Percentiles rank a stretch among this genome's conserved stretches.
Evolutionary conservation across 208 protist species (phyloP).

Genomic region (Acanthamoeba lenticulata): DNA sequence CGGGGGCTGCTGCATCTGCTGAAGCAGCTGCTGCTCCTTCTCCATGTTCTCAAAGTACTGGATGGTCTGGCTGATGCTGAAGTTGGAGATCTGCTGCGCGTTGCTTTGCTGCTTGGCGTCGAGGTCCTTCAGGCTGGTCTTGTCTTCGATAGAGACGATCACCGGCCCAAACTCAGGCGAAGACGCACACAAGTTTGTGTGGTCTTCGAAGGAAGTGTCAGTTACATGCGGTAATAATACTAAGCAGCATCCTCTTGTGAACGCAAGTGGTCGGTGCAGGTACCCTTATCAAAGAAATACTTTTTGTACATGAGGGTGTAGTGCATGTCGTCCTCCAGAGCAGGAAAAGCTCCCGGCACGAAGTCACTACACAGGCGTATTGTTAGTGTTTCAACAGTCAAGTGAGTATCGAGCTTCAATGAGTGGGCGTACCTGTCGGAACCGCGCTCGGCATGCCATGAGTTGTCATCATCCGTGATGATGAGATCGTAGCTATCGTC

Average conservation of each 20-base stretch:
- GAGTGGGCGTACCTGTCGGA: background rate
- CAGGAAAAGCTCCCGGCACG: background rate
- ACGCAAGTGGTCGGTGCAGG: no score
- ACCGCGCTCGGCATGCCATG: conserved; percentile 16
- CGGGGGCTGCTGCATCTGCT: background rate
- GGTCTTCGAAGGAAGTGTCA: background rate
- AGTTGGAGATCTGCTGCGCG: background rate
- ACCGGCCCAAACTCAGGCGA: background rate
- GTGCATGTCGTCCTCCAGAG: conserved; percentile 47
- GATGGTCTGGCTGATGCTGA: conserved; percentile 49
- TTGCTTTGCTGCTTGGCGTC: background rate
- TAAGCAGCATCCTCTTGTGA: no score
- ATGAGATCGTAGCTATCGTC: background rate
- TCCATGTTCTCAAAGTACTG: conserved; percentile 38
- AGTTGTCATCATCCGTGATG: background rate
- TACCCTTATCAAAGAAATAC: conserved; percentile 55
- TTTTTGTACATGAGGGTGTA: conserved; percentile 58
- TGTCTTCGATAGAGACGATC: conserved; percentile 62
- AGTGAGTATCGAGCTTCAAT: background rate
- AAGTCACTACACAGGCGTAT: background rate
- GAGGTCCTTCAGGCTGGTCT: background rate
- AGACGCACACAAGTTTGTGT: conserved; percentile 12
- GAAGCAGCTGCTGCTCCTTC: background rate
- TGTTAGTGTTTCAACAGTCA: background rate
- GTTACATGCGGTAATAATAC: no score